phyloP scores from a whole-genome alignment of 495 filamentous ascomycete species.

The Amniculicola lignicola region DNA sequence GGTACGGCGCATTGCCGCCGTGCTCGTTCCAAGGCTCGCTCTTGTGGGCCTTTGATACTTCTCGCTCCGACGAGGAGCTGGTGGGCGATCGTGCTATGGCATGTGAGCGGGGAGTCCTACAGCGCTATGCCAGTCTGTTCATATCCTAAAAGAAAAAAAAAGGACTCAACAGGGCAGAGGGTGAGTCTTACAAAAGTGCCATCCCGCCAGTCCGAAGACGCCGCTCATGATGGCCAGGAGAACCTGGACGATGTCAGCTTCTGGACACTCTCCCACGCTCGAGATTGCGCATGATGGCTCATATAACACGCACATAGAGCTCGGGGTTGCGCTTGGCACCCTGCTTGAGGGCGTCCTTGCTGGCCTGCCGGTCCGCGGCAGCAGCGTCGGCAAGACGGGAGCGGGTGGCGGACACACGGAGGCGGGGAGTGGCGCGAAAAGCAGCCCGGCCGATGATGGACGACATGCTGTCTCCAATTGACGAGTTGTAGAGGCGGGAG shows the following conservation, averaged over 20 bases:
- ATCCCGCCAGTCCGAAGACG: conserved; percentile 82
- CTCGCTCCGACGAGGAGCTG: conserved; percentile 72
- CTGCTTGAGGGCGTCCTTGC: conserved; percentile 52
- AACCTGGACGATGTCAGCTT: conserved; percentile 59
- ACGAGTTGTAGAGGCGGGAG: background rate
- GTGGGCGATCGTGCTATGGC: conserved; percentile 75
- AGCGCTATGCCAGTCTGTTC: no score
- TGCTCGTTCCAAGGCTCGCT: conserved; percentile 85
- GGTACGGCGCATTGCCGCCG: conserved; percentile 68
- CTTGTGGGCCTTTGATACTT: conserved; percentile 66
- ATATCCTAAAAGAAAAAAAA: no score
- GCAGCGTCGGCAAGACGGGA: conserved; percentile 17
- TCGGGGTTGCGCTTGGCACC: conserved; percentile 75
- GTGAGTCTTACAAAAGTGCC: conserved; percentile 64
- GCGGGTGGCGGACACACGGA: conserved; percentile 23
- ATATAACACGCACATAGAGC: conserved; percentile 63
- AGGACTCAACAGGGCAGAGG: no score
- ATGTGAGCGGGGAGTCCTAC: background rate
- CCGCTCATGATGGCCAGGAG: conserved; percentile 88
- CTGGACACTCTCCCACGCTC: background rate
- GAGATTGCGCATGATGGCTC: background rate
- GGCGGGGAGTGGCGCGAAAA: conserved; percentile 34
- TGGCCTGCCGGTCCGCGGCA: conserved; percentile 40
- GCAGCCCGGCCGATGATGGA: conserved; percentile 39
- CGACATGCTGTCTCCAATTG: conserved; percentile 39